Base-by-base conservation (phyloP, 1,284 basidiomycete species). In the Pseudozyma sp. region DNA sequence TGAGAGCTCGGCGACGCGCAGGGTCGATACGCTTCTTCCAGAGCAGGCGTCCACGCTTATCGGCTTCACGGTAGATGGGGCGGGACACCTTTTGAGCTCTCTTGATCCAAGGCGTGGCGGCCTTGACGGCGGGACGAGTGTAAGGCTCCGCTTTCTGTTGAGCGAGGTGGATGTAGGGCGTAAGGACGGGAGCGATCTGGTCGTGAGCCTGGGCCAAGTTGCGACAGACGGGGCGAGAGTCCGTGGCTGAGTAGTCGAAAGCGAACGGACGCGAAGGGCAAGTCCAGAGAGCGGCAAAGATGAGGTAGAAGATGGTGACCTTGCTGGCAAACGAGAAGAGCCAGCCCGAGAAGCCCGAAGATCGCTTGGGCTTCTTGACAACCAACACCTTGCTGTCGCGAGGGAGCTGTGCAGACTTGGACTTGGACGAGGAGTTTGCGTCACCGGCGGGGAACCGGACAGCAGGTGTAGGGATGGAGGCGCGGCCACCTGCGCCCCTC, bases 11-110 rank as follows among this genome's bases (percentile, higher is more conserved):
- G 42, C 68, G 74, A 17, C 78, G 66, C 13, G 68, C 68, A 14
- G 81, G 81, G 33, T 81, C 77, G 39, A 81, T 75, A 48, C 77
- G 77, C 54, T 61, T 70, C 54, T 75, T 75, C 73, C 77, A 83
- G 9, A 77, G 55, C 30, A 57, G 64, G 42, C 68, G 71, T 1
- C 67, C 75, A 16, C 74, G 67, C 66, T 73, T 73, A 35, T 68
- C 43, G 10, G 71, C 65, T 46, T 72, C 57, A n/a, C 60, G 50
- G 39, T 68, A 59, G 66, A 71, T 54, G 47, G 81, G 81, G 24
- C 69, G 55, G 8, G 63, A 54, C 9, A 68, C 60, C 56, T 72
- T 76, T 35, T 68, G 70, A 4, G 74, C 75, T 9, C 59, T 53
- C 13, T 70, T 56, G 30, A 64, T 62, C 48, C 71, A 75, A 1